Percentiles rank a stretch among this genome's conserved stretches.
phyloP scores from a whole-genome alignment of 2,329 filamentous ascomycete genomes.

The Pseudodiploospora longispora region DNA sequence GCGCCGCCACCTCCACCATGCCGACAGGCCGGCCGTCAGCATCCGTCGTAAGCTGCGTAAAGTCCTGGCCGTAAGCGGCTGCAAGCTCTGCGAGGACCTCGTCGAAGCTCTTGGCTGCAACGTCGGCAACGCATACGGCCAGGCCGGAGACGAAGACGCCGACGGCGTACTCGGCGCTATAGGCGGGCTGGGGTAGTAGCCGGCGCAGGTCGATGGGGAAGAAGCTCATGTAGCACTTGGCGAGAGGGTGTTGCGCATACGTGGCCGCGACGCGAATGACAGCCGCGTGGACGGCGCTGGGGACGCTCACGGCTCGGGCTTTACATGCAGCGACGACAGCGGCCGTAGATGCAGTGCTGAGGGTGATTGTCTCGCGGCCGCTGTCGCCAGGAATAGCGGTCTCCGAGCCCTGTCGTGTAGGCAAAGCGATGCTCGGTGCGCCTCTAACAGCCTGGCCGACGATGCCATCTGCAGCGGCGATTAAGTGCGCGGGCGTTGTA shows the following conservation, averaged over 20 bases:
- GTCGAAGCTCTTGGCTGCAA: slow-evolving; percentile 15
- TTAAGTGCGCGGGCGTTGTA: slow-evolving; percentile 12
- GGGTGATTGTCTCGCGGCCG: slow-evolving; percentile 6
- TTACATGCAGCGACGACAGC: slow-evolving; percentile 9
- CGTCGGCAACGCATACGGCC: slow-evolving; percentile 8
- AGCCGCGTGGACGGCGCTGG: slow-evolving; percentile 22
- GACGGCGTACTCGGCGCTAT: slow-evolving; percentile 15
- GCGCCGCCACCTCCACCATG: slow-evolving; percentile 10
- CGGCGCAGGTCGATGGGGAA: slow-evolving; percentile 20
- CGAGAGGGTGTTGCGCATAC: slow-evolving; percentile 16
- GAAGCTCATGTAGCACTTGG: slow-evolving; percentile 22
- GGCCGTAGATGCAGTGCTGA: slow-evolving; percentile 13
- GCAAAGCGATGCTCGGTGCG: slow-evolving; percentile 9
- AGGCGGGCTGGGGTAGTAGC: slow-evolving; percentile 19
- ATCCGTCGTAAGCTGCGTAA: slow-evolving; percentile 14
- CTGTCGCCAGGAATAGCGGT: slow-evolving; percentile 14
- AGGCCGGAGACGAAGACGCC: slow-evolving; percentile 14
- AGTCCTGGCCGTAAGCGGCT: slow-evolving; percentile 19
- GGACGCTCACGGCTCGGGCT: slow-evolving; percentile 15
- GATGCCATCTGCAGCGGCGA: slow-evolving; percentile 9
- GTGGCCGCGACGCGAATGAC: slow-evolving; percentile 18
- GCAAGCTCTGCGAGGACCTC: slow-evolving; percentile 15
- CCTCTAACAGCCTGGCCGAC: slow-evolving; percentile 12
- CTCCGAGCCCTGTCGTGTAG: slow-evolving; percentile 15
- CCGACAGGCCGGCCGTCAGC: slow-evolving; percentile 12